Evolutionary conservation across 2,329 filamentous ascomycete genomes (phyloP).

Genomic region (Alternaria hordeiaustralica): DNA sequence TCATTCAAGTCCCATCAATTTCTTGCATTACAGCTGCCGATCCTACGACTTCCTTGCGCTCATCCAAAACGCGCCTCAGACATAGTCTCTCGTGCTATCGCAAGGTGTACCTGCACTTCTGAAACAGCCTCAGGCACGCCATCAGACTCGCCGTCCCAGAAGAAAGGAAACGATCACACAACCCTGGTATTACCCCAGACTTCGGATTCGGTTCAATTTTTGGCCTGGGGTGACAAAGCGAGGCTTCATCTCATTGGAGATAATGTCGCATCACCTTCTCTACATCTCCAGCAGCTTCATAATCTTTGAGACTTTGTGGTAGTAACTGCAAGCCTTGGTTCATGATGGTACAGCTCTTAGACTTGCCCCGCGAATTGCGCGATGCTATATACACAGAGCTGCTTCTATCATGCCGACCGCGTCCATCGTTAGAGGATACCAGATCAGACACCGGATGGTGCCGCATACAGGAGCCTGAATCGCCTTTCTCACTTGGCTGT

Average conservation of each 20-base stretch:
- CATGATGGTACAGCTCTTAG: slow-evolving; percentile 35
- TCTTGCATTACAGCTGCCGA: background rate
- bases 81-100: background rate
- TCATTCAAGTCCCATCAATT: background rate
- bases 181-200: background rate
- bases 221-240: background rate
- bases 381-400: slow-evolving; percentile 43
- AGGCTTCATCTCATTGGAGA: background rate
- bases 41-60: background rate
- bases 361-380: slow-evolving; percentile 42
- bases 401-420: slow-evolving; percentile 29
- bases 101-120: slow-evolving; percentile 7
- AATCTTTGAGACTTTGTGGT: background rate
- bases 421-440: slow-evolving; percentile 26
- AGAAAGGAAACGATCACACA: background rate
- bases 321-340: background rate
- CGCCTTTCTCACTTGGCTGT: slow-evolving; percentile 32
- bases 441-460: slow-evolving; percentile 24
- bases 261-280: background rate
- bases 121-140: slow-evolving; percentile 10
- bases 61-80: slow-evolving; percentile 8
- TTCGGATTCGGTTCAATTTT: background rate
- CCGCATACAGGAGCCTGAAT: slow-evolving; percentile 22
- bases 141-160: background rate
- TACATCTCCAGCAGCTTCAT: background rate